Evolutionary conservation across 345 rosid genomes (phyloP).

Genomic region (Isatis tinctoria): DNA sequence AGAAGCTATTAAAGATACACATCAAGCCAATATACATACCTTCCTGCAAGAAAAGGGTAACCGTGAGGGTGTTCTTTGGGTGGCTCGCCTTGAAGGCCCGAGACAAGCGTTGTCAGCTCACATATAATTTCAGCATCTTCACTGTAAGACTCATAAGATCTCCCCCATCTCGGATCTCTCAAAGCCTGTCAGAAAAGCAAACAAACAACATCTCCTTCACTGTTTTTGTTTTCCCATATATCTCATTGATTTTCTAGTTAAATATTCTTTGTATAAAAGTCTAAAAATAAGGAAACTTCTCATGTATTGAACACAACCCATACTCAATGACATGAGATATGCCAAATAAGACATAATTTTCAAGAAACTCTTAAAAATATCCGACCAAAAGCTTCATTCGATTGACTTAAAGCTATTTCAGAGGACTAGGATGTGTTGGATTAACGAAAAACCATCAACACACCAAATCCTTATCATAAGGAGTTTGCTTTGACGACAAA

Average conservation of each 20-base stretch:
- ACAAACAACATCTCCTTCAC: neutral
- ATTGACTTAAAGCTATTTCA: neutral
- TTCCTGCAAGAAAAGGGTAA: constrained; percentile 60
- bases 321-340: neutral
- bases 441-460: neutral
- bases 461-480: neutral
- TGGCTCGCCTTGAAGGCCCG: constrained; percentile 76
- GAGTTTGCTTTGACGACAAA: neutral
- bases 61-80: constrained; percentile 51
- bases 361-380: neutral
- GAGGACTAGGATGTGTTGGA: neutral
- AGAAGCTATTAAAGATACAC: neutral
- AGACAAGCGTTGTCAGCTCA: constrained; percentile 57
- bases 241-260: too few species aligned
- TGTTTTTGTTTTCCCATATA: neutral
- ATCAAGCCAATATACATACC: constrained; percentile 38
- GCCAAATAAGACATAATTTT: neutral
- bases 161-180: constrained; percentile 91
- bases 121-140: constrained; percentile 54
- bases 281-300: too few species aligned
- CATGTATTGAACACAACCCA: neutral
- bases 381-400: neutral
- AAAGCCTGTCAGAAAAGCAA: neutral
- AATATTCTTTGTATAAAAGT: too few species aligned
- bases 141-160: constrained; percentile 82